Evolutionary conservation across 2,329 filamentous ascomycete species (phyloP), one percentile per base, ranked within the genome.

Genomic region (Westerdykella sp.): DNA sequence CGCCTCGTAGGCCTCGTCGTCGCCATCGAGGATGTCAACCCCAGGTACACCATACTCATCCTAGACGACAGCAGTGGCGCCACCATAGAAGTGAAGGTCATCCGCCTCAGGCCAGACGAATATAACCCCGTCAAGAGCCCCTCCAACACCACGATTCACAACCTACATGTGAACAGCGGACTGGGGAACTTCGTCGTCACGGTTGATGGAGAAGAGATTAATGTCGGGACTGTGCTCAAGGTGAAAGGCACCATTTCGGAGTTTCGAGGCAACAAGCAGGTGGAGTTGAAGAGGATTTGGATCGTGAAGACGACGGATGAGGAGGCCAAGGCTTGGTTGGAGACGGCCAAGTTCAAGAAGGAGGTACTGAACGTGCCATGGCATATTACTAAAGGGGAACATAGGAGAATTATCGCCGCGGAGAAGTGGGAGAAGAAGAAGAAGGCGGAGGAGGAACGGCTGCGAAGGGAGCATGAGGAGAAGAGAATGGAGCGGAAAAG

Each of bases 1-100:
- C 62, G 69, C 30, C 50, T 76, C 6, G 66, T 73, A 4, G 73
- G 70, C 7, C 55, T 69, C 6, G 56, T 75, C 4, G 66, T 72
- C 22, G 69, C 69, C 4, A 67, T 75, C 46, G 60, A 67, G 14
- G 68, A 70, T 38, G 64, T 69, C 40, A 61, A 58, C 18, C 28
- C 53, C 10, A 66, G 57, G 42, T 73, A 68, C 49, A 65, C 65
- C 2, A 52, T 80, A 35, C 65, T 83, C 31, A 76, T 72, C 1
- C 51, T 84, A 10, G 80, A 84, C 58, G 80, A 84, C 51, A 75
- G 78, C 53, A 81, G 77, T 57, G 80, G 79, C 30, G 69, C 67
- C 1, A 78, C 69, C 5, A 69, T 83, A 43, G 78, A 82, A 38
- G 64, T 81, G 14, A 74, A 73, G 54, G 72, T 77, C 15, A 69